Conservation (phyloP, 129 eudicot species). For the Helianthus tuberosus region DNA sequence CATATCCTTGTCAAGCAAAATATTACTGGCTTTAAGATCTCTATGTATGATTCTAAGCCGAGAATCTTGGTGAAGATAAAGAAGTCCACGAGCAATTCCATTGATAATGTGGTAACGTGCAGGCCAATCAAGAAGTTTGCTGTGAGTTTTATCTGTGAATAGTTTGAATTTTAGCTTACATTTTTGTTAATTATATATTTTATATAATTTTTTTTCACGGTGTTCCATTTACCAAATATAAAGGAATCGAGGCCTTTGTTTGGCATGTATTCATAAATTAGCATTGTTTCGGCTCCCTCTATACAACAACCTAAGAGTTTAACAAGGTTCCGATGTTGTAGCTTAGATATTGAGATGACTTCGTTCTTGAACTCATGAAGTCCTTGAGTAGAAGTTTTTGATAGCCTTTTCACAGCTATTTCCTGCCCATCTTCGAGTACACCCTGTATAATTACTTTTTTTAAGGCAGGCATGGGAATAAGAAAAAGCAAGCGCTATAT, state of each 20-base stretch:
- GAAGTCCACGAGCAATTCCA: constrained; percentile 52
- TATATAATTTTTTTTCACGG: no score
- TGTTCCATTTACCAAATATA: constrained; percentile 39
- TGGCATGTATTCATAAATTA: constrained; percentile 56
- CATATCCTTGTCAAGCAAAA: constrained; percentile 45
- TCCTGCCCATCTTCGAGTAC: constrained; percentile 32
- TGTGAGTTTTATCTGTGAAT: no score
- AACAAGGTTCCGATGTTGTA: constrained; percentile 58
- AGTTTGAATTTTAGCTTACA: no score
- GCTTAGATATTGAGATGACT: constrained; percentile 46
- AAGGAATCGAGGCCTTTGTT: constrained; percentile 57
- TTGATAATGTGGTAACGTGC: constrained; percentile 33
- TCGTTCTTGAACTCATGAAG: constrained; percentile 57
- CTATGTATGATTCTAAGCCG: constrained; percentile 49
- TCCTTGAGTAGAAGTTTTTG: constrained; percentile 52
- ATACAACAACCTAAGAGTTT: constrained; percentile 53
- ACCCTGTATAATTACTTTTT: constrained; percentile 19
- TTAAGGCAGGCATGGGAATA: background rate
- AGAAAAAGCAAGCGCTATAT: no score
- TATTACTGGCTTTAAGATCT: constrained; percentile 47
- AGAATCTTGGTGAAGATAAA: constrained; percentile 51
- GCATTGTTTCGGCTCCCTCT: constrained; percentile 42
- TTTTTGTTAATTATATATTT: no score
- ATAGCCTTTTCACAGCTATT: constrained; percentile 56
- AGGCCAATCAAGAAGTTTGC: constrained; percentile 43